Evolutionary conservation across 2,329 filamentous ascomycete genomes (phyloP), one percentile per base, ranked within the genome.

Genomic region (Aspergillus brasiliensis): DNA sequence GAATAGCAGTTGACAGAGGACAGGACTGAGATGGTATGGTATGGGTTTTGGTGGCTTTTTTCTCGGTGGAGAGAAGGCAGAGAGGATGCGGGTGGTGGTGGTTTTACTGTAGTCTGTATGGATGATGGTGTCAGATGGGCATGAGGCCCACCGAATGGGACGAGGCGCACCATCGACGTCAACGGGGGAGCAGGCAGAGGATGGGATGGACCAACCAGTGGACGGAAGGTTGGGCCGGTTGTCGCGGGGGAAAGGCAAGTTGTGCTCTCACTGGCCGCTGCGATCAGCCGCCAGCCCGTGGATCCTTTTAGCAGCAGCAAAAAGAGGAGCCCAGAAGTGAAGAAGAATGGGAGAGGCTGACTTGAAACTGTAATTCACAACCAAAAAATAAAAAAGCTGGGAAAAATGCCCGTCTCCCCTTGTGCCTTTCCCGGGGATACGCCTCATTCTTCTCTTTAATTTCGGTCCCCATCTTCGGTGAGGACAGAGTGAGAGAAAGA

Each of bases 211-310:
- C 52, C 52, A 55, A 55, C 52, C 52, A 55, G 23, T 55, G 52
- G 52, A 28, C 52, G 52, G 52, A 55, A 55, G 38, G 38, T 42
- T 44, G 15, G 38, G 23, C 52, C 52, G 52, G 40, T 23, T 13
- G 25, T 38, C 52, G 52, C 52, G 52, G 52, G 52, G 52, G 38
- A 19, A 31, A 44, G 8, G 13, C 40, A 28, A 55, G 38, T 21
- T 11, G 25, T n/a, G 19, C 38, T 44, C 52, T 55, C 40, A 55
- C 21, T 54, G 31, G 31, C 21, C 27, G 34, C 27, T 7, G 8
- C 23, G 38, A 55, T 55, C 52, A 55, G 52, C 52, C 52, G 52
- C 52, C 52, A 55, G 52, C 15, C 40, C 52, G 52, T 55, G 52
- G 52, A 55, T 55, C 52, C 38, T 55, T 55, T 55, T 55, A 55